Evolutionary conservation across 2,329 filamentous ascomycete genomes (phyloP).

Genomic region (Pseudogymnoascus sp.): DNA sequence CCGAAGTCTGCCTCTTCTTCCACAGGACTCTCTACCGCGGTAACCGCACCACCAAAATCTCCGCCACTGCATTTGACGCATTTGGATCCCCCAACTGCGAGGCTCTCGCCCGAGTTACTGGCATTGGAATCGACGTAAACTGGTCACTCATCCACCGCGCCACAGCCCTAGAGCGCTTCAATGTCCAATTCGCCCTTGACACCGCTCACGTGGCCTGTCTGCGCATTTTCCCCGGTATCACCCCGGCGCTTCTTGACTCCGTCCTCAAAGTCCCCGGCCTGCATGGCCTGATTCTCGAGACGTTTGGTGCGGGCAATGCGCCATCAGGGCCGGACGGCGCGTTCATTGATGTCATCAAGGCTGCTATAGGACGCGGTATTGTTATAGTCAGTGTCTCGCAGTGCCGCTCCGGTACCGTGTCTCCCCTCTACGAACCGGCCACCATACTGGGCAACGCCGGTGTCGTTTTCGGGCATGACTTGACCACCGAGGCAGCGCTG

Average conservation of each 20-base stretch:
- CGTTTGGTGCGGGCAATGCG: conserved; percentile 65
- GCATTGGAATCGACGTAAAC: conserved; percentile 54
- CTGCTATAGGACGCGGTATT: conserved; percentile 57
- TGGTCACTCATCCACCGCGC: conserved; percentile 57
- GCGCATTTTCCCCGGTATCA: conserved; percentile 65
- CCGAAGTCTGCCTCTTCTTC: conserved; percentile 68
- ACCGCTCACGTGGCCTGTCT: conserved; percentile 65
- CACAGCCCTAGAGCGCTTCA: conserved; percentile 49
- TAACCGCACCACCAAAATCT: conserved; percentile 61
- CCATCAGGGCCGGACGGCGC: conserved; percentile 51
- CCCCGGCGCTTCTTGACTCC: conserved; percentile 61
- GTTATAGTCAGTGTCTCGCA: conserved; percentile 68
- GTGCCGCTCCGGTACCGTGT: conserved; percentile 48
- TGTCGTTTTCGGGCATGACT: conserved; percentile 60
- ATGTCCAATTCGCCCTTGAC: conserved; percentile 51
- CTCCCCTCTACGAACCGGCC: conserved; percentile 50
- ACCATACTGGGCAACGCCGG: conserved; percentile 57
- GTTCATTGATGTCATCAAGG: conserved; percentile 56
- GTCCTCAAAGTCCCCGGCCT: conserved; percentile 55
- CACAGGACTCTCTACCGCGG: conserved; percentile 63
- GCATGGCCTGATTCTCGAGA: conserved; percentile 62
- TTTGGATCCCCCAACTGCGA: conserved; percentile 61
- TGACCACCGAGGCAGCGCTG: conserved; percentile 51
- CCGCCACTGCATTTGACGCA: conserved; percentile 59
- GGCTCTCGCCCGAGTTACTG: conserved; percentile 53